These are phyloP conservation scores for Pterocarpus macrocarpus DNA, from an alignment of 306 rosid genomes.

Conservation along the genomic window DNA sequence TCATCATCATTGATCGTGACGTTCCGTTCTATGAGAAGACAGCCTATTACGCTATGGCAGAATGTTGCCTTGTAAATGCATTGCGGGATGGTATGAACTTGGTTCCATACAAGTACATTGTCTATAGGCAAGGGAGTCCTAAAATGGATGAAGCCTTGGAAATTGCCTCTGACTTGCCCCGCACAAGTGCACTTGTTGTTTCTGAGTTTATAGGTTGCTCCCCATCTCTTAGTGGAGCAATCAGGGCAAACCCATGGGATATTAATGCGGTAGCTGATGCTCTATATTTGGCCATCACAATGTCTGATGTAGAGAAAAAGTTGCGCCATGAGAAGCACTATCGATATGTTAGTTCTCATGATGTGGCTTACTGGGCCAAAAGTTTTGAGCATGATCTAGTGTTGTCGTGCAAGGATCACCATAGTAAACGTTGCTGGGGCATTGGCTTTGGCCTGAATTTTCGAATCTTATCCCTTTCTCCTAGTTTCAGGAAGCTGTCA, in stretches of 20 bases:
- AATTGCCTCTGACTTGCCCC: constrained; percentile 50
- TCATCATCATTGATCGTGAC: constrained; percentile 66
- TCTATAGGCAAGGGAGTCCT: constrained; percentile 82
- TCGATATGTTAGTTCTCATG: constrained; percentile 80
- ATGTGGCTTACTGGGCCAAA: constrained; percentile 84
- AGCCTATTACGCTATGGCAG: constrained; percentile 77
- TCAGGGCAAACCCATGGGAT: constrained; percentile 92
- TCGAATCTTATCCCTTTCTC: constrained; percentile 86
- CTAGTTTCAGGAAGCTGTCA: constrained; percentile 84
- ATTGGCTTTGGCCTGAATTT: constrained; percentile 81
- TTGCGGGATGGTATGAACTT: constrained; percentile 92
- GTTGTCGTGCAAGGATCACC: constrained; percentile 79
- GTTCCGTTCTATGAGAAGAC: constrained; percentile 76
- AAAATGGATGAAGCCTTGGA: constrained; percentile 59
- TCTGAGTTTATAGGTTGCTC: constrained; percentile 95
- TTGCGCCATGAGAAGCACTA: constrained; percentile 86
- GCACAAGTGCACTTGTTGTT: constrained; percentile 75
- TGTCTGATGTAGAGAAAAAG: constrained; percentile 70
- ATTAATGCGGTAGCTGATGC: constrained; percentile 83
- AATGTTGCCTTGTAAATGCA: constrained; percentile 88
- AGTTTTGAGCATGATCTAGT: constrained; percentile 77
- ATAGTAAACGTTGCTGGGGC: constrained; percentile 75
- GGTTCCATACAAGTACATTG: constrained; percentile 74
- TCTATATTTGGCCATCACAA: constrained; percentile 63
- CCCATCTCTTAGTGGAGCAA: constrained; percentile 91